Conservation (phyloP, 75 land plant species). For the Sequoiadendron giganteum region DNA sequence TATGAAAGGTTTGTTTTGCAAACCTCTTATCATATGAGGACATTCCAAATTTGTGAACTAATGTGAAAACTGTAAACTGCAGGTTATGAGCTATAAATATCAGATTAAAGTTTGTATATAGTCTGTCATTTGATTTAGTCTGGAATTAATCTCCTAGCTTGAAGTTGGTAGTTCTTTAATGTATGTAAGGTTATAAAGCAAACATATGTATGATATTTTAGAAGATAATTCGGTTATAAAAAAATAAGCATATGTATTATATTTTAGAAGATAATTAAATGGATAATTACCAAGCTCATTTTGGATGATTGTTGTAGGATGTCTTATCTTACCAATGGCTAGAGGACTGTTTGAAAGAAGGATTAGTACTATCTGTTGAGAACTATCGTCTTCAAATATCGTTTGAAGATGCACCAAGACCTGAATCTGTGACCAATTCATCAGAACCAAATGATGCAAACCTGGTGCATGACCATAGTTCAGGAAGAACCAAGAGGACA, state of each 20-base stretch:
- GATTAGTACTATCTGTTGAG: constrained; percentile 53
- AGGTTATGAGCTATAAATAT: background rate
- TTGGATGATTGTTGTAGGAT: constrained; percentile 42
- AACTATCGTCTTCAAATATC: constrained; percentile 38
- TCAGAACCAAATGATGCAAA: constrained; percentile 13
- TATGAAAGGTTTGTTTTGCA: too few species aligned
- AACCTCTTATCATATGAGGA: too few species aligned
- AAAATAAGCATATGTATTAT: background rate
- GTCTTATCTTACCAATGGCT: constrained; percentile 75
- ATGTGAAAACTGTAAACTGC: background rate
- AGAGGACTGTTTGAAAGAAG: constrained; percentile 75
- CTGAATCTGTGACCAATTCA: background rate
- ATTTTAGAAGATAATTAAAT: background rate
- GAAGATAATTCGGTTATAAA: background rate
- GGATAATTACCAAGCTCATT: background rate
- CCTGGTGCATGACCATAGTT: background rate
- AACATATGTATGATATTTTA: background rate
- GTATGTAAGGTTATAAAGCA: background rate
- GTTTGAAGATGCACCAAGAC: constrained; percentile 12
- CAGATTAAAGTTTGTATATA: background rate
- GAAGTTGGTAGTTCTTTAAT: background rate
- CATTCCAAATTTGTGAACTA: background rate
- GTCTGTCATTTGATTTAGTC: background rate
- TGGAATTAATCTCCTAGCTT: background rate
- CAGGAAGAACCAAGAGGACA: constrained; percentile 15